Evolutionary conservation across 129 eudicot genomes (phyloP), one percentile per base, ranked within the genome.

Genomic region (Erigeron canadensis): DNA sequence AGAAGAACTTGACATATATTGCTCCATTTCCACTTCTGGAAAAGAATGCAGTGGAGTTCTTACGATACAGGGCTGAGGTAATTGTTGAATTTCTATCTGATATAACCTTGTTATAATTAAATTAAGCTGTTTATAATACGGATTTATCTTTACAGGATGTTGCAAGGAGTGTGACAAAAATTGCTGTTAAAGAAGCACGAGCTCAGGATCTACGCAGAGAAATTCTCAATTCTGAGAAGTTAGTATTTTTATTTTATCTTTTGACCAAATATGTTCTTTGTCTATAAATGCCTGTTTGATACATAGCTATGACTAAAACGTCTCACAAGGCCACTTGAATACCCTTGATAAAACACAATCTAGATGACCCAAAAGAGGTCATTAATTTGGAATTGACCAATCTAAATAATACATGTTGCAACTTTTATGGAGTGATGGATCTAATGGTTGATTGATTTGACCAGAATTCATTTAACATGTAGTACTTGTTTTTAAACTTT

Each of bases 11-110:
- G 28, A 83, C 69, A 42, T 80, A 75, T 73, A 80, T 95, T 64
- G 88, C 87, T 66, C 89, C 88, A 44, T 95, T 90, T 78, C 95
- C 95, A 71, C 85, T 86, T 74, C 86, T 88, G n/a, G 82, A 80
- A 67, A 86, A 86, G 83, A 88, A 86, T 71, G 99, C 97, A 1
- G 97, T 90, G 66, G 99, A 90, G 69, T 84, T 87, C 68, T 79
- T 95, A 72, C 86, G 99, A n/a, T 95, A 95, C 76, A 82, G 99
- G 75, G 91, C 97, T 6, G 99, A 90, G 97, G 99, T 90, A 88
- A 72, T 40, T 74, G 6, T 47, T 64, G 28, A 9, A 16, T 63
- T 51, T 40, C 4, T 16, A 75, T 75, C 40, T 8, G 17, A 46
- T 71, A 28, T 3, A 28, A 23, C 63, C 7, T 63, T 12, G 12